Base-by-base conservation (phyloP, 768 basidiomycete species). In the Hericium rajendrae region DNA sequence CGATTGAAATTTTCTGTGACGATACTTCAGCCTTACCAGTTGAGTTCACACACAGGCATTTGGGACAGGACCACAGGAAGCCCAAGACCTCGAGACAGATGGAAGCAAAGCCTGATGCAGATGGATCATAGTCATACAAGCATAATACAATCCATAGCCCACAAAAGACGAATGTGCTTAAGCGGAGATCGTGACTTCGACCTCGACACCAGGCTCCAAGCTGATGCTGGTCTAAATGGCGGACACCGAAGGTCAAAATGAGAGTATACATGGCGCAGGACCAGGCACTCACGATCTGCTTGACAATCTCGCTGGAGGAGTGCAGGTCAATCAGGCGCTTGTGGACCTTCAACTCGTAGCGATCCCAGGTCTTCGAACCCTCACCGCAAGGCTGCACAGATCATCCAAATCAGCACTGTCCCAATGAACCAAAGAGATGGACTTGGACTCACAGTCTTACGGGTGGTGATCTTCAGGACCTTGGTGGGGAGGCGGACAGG, bases 341-440 rank as follows among this genome's bases (percentile, higher is more conserved):
- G 87, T 99, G 95, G 61, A 99, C 81, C 80, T 94, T 94, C 77
- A 99, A 86, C 77, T 99, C 95, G 77, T 94, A 98, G 68, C 91
- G 86, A 77, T 99, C 97, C 97, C 97, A 99, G 71, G 97, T 99
- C 86, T 99, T 99, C 66, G 97, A 97, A 80, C 97, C 97, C 77
- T 98, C 97, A 91, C 97, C 97, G 70, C 97, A 98, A 75, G 97
- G 91, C 91, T 97, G 66, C 9, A 26, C 18, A 51, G 22, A 3
- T 16, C 18, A 20, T 51, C 59, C 16, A 48, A 49, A 57, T 40
- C 53, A 60, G 22, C 32, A 8, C 32, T 32, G 9, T 32, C 32
- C 32, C 9, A 24, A 39, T 2, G n/a, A 5, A 16, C 8, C 15
- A 55, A 55, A 3, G 38, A 59, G 11, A 38, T 22, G 9, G 0